Conservation (phyloP, 768 basidiomycete genomes). For the Lactarius evosmus region DNA sequence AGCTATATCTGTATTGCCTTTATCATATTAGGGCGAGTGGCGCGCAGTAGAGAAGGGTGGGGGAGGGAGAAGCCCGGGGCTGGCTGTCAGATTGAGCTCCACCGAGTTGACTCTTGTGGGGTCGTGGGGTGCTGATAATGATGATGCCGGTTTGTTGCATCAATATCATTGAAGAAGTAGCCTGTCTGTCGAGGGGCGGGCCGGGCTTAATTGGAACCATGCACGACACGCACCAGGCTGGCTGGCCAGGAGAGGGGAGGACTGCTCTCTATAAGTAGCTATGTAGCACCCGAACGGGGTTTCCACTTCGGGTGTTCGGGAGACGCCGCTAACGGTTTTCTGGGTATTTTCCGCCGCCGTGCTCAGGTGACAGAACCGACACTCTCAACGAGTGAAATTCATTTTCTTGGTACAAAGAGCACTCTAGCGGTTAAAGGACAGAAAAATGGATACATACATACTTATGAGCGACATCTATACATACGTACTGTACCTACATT, state of each 20-base stretch:
- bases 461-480: conserved; percentile 20
- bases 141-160: background rate
- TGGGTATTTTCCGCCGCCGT: conserved; percentile 9
- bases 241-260: background rate
- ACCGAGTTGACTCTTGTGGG: background rate
- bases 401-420: conserved; percentile 1
- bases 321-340: conserved; percentile 13
- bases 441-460: conserved; percentile 22
- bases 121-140: conserved; percentile 1
- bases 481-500: conserved; percentile 23
- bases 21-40: background rate
- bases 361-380: background rate
- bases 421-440: background rate
- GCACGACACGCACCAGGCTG: background rate
- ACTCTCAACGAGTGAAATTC: background rate
- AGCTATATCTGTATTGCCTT: background rate
- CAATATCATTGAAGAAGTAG: conserved; percentile 4
- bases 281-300: conserved; percentile 12
- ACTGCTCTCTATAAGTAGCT: background rate
- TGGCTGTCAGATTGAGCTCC: background rate
- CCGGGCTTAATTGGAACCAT: background rate
- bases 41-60: background rate
- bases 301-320: conserved; percentile 12
- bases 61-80: background rate
- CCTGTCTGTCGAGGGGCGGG: background rate